Base-by-base conservation (phyloP, 352 stramenopile genomes). In the Globisporangium abappressorium region DNA sequence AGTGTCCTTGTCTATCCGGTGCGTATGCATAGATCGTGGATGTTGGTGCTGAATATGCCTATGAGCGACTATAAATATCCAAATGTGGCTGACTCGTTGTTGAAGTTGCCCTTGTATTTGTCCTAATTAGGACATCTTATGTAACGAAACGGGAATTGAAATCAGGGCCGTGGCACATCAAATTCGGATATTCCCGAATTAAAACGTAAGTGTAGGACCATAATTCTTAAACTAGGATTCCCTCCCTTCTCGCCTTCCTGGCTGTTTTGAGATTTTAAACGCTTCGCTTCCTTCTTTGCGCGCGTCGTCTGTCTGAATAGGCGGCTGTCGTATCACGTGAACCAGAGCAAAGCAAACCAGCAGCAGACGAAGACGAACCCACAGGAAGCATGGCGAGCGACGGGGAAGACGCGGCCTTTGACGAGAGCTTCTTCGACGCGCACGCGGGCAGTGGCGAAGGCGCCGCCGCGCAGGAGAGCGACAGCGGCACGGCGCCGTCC, bases 391-490 rank as follows among this genome's bases (percentile, higher is more conserved):
- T 68, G 54, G 54, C 57, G 65, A 70, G 43, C 22, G 65, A 70
- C 33, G 65, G 36, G 22, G 65, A 69, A 33, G 61, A 47, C 33
- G 53, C 59, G 18, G 41, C 41, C 43, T 70, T 70, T 46, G 65
- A 70, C 34, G 65, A 70, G 46, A 70, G 65, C 65, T 70, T 70
- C 60, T 71, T 71, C 33, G 59, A 71, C 8, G 51, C 59, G n/a
- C 58, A 38, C 6, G 43, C 43, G 20, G 59, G 28, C 12, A 43
- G 36, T 15, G 57, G 46, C 43, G 30, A 64, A 14, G 58, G 15
- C 36, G 15, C 22, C 36, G 11, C 38, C 20, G 60, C 20, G 0
- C 57, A 64, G 56, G 65, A 65, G 2, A 66, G 51, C 36, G 53
- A 66, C 36, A 43, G 26, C 12, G 49, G 65, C 14, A 53, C 36